phyloP scores from a whole-genome alignment of 257 asterid species.

The Salvia hispanica region DNA sequence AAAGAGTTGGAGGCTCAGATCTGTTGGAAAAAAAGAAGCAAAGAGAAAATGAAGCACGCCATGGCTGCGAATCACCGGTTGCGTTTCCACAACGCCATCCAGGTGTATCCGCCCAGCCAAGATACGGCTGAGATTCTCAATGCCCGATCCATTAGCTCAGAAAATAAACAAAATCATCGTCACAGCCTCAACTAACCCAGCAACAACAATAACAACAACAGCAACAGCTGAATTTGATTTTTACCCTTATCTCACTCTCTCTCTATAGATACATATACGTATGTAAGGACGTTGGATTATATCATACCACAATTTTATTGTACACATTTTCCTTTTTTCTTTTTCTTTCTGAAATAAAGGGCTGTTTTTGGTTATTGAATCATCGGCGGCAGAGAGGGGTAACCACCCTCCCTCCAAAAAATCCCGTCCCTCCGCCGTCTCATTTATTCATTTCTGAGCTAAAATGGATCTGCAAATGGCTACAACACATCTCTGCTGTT shows the following conservation, averaged over 20 bases:
- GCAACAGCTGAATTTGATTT: no score
- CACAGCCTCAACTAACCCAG: slow-evolving; percentile 26
- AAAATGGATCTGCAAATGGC: slow-evolving; percentile 20
- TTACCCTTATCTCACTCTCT: no score
- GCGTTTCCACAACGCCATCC: slow-evolving; percentile 28
- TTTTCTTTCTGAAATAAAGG: neutral
- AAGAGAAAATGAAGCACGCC: slow-evolving; percentile 31
- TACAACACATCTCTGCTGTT: neutral
- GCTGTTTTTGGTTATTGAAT: slow-evolving; percentile 21
- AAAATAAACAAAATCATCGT: slow-evolving; percentile 13
- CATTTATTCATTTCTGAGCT: slow-evolving; percentile 28
- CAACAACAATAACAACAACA: no score
- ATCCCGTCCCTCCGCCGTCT: slow-evolving; percentile 29
- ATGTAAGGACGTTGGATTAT: no score
- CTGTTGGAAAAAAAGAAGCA: slow-evolving; percentile 10
- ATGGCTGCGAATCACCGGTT: slow-evolving; percentile 44
- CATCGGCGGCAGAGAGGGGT: slow-evolving; percentile 43
- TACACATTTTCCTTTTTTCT: no score
- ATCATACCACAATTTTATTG: no score
- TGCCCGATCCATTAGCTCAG: slow-evolving; percentile 42
- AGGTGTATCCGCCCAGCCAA: slow-evolving; percentile 31
- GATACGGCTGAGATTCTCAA: slow-evolving; percentile 34
- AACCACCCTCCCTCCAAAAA: slow-evolving; percentile 51
- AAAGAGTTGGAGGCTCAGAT: slow-evolving; percentile 43
- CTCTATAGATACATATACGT: no score